Conservation (phyloP, 495 filamentous ascomycete species). For the Daldinia grandis region DNA sequence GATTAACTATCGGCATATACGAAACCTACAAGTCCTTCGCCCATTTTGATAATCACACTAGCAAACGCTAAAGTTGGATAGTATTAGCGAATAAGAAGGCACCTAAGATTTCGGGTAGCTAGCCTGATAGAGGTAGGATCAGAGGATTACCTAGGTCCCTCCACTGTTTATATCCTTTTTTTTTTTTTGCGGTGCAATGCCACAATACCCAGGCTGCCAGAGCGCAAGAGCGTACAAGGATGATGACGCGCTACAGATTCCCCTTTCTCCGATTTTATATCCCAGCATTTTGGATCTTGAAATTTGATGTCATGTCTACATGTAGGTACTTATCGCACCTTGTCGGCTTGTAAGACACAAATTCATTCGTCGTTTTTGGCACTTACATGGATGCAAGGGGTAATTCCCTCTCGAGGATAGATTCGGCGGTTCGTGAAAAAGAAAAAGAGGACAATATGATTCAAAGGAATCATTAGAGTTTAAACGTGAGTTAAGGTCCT, state of each 20-base stretch:
- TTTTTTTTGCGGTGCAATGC: background rate
- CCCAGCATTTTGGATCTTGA: background rate
- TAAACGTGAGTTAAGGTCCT: background rate
- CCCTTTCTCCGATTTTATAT: constrained; percentile 20
- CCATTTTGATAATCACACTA: background rate
- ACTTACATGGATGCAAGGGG: background rate
- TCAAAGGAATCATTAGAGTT: constrained; percentile 18
- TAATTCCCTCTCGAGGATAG: constrained; percentile 3
- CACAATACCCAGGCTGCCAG: background rate
- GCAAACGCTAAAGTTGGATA: background rate
- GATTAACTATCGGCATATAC: constrained; percentile 16
- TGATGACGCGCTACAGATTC: constrained; percentile 40
- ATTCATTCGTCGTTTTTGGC: background rate
- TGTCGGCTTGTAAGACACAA: background rate
- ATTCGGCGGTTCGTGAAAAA: background rate
- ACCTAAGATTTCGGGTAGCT: constrained; percentile 12
- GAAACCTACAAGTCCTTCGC: background rate
- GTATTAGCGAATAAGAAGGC: constrained; percentile 13
- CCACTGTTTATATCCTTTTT: too few relatives aligned
- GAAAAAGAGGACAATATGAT: constrained; percentile 23
- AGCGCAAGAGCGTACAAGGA: constrained; percentile 24
- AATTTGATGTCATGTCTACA: constrained; percentile 25
- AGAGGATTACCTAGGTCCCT: too few relatives aligned
- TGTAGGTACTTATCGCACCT: background rate
- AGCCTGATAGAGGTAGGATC: constrained; percentile 15